These are phyloP conservation scores for Agrocybe chaxingu DNA, from an alignment of 768 basidiomycete genomes.

Conservation along the genomic window DNA sequence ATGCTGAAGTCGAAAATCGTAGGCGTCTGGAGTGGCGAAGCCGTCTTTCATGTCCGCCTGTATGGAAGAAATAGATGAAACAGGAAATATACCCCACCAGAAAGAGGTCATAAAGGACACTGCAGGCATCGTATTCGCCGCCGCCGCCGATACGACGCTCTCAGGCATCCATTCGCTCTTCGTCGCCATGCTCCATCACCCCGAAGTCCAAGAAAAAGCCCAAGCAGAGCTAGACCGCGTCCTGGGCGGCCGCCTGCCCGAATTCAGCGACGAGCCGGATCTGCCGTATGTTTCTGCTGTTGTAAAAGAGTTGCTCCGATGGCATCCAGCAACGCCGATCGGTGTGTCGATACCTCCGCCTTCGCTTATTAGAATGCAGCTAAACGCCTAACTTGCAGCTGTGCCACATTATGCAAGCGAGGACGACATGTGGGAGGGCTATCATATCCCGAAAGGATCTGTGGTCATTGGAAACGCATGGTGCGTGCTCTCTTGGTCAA, in stretches of 20 bases:
- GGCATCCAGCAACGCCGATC: slow-evolving; percentile 27
- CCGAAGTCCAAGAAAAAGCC: slow-evolving; percentile 32
- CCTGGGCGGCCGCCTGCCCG: slow-evolving; percentile 35
- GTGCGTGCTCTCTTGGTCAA: slow-evolving; percentile 12
- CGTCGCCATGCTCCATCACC: slow-evolving; percentile 36
- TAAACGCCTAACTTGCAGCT: slow-evolving; percentile 13
- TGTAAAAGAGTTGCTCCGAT: slow-evolving; percentile 33
- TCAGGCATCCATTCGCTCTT: slow-evolving; percentile 28
- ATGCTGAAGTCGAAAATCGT: not conserved
- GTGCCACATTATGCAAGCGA: slow-evolving; percentile 29
- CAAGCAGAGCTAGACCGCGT: slow-evolving; percentile 39
- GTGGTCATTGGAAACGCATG: slow-evolving; percentile 33
- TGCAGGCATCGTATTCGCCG: slow-evolving; percentile 35
- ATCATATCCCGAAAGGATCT: slow-evolving; percentile 40
- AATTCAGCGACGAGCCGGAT: slow-evolving; percentile 30
- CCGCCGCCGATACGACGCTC: slow-evolving; percentile 25
- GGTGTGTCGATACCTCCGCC: slow-evolving; percentile 14
- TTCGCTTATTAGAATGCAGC: not conserved
- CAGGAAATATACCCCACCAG: slow-evolving; percentile 12
- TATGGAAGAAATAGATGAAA: slow-evolving; percentile 19
- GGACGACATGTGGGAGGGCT: slow-evolving; percentile 45
- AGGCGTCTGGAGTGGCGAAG: slow-evolving; percentile 19
- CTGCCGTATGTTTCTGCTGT: slow-evolving; percentile 36
- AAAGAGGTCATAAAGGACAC: slow-evolving; percentile 31
- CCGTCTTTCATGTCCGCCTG: slow-evolving; percentile 21